Evolutionary conservation across 176 grass and related monocot genomes (phyloP), one percentile per base, ranked within the genome.

Genomic region (Themeda triandra): DNA sequence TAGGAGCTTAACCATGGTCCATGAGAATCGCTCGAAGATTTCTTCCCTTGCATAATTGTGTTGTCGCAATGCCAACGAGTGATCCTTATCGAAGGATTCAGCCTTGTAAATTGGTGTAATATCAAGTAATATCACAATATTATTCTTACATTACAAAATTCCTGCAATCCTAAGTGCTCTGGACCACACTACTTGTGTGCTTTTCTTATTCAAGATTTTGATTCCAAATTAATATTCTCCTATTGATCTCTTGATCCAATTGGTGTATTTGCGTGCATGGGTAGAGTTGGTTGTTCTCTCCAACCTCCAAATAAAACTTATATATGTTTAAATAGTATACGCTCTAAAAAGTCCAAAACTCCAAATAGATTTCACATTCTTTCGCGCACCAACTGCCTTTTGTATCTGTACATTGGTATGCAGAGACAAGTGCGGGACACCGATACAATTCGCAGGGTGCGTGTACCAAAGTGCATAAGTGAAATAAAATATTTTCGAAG

Each of bases 321-420:
- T 18, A 19, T 13, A 17, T 56, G 53, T 39, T 37, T 27, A 11
- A 15, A 51, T 51, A 19, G 0, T 18, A 44, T 41, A 42, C 65
- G 8, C 17, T 79, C 5, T 46, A 56, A 56, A 66, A 66, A 12
- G 27, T 80, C 68, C 10, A 79, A 54, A 79, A 72, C 10, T 71
- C 51, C 66, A 79, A 65, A 53, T 72, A 39, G 3, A 65, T 27
- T 63, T 73, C 67, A 51, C 10, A 72, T 80, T 73, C 23, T 80
- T 73, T 64, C 24, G 21, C 48, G 76, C 28, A 48, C 53, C 53
- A 71, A 39, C 35, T 27, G 33, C 23, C 4, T 15, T 37, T 13
- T 5, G 35, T 68, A 5, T 11, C 29, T 9, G 33, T 39, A 44
- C 35, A 60, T 37, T 65, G 42, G 54, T 66, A 46, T 37, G 68